These are phyloP conservation scores for Chlorella variabilis DNA, from an alignment of 163 green algal species.

Conservation along the genomic window DNA sequence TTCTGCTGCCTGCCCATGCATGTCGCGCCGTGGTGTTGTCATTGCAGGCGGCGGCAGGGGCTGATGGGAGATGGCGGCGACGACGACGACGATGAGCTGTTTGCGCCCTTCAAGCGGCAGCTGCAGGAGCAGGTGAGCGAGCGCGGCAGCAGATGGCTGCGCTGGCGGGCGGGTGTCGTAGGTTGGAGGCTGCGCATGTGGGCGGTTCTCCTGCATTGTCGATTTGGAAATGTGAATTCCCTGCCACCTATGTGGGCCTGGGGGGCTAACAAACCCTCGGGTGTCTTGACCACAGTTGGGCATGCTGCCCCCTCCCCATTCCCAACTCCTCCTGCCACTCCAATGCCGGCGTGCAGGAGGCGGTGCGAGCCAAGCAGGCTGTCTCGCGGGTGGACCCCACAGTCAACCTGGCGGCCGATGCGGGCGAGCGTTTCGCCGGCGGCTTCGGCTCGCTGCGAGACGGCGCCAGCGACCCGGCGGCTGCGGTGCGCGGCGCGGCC, in stretches of 20 bases:
- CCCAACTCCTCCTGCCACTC: no score
- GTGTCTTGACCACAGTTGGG: no score
- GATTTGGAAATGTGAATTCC: no score
- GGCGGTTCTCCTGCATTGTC: no score
- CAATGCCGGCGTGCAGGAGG: slow-evolving; percentile 26
- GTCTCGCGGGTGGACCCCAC: slow-evolving; percentile 58
- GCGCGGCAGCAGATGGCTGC: no score
- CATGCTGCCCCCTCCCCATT: no score
- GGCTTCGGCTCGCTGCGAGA: slow-evolving; percentile 13
- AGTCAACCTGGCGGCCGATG: slow-evolving; percentile 61
- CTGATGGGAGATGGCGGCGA: slow-evolving; percentile 8
- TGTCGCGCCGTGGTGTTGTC: no score
- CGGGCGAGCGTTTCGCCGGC: slow-evolving; percentile 35
- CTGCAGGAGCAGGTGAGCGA: slow-evolving; percentile 21
- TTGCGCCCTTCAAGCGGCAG: slow-evolving; percentile 43
- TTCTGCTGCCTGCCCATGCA: no score
- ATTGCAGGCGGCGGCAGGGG: slow-evolving; percentile 15
- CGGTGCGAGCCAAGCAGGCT: slow-evolving; percentile 2
- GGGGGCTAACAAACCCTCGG: no score
- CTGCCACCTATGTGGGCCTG: no score
- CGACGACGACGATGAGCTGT: slow-evolving; percentile 49
- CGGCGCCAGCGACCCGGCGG: not conserved
- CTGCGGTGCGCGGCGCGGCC: not conserved
- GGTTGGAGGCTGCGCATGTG: no score
- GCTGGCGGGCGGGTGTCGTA: no score